Evolutionary conservation across 2,329 filamentous ascomycete species (phyloP), one percentile per base, ranked within the genome.

Genomic region (Exophiala dermatitidis): DNA sequence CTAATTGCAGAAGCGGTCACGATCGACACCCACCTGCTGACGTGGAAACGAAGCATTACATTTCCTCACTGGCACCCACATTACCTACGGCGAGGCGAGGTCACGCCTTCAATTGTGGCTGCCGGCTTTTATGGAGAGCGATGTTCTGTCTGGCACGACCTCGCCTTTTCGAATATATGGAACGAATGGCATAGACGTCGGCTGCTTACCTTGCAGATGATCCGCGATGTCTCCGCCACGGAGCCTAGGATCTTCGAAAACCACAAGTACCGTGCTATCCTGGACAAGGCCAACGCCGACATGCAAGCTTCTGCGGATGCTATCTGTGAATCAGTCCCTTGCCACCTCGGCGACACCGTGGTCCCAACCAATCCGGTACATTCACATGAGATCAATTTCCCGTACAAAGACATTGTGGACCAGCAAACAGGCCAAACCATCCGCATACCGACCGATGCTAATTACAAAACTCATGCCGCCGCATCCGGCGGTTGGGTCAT

Each of bases 401-500:
- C 61, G 4, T 43, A 31, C 30, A 58, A 48, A 29, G 40, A 36
- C n/a, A 49, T 41, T 10, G 49, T 26, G 3, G 46, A 60, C 43
- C 31, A 47, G 3, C 7, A 36, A 6, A 56, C 57, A 2, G 53
- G 53, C 6, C 34, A 38, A 8, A 44, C n/a, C 36, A 56, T 9
- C 36, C 46, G 31, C 29, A 48, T 54, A 26, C 59, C 51, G 32
- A 37, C 34, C 31, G 49, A 49, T 8, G 33, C 50, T 19, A 36
- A 37, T 7, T 52, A 57, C 47, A 37, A 31, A n/a, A 42, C 34
- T 29, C 56, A 48, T 42, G 59, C 62, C 8, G 52, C 59, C 5
- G 59, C 60, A n/a, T 54, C 54, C 5, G 59, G 57, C 10, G 59
- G 56, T 28, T 63, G 62, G 61, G 54, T 56, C 6, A 45, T 64